Percentiles rank a stretch among this genome's conserved stretches.
These are phyloP conservation scores for Dendrobium huoshanense DNA, from an alignment of 106 monocot species.

Conservation along the genomic window DNA sequence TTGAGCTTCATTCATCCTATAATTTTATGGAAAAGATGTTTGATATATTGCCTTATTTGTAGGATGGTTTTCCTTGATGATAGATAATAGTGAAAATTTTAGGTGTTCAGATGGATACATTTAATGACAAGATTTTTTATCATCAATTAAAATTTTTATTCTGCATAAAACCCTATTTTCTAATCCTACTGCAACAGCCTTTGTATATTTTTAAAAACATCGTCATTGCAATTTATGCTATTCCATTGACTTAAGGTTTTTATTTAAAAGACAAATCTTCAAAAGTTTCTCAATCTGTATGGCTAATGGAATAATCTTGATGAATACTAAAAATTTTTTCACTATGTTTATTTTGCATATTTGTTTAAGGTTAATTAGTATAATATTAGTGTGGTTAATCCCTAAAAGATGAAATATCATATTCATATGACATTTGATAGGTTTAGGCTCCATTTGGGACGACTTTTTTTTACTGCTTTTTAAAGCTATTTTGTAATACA, in stretches of 20 bases:
- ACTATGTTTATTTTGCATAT: too few relatives aligned
- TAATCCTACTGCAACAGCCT: background rate
- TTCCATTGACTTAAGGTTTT: background rate
- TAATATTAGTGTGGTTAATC: too few relatives aligned
- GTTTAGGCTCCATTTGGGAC: too few relatives aligned
- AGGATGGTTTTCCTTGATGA: background rate
- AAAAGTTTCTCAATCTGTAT: background rate
- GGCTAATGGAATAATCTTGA: background rate
- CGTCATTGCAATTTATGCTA: background rate
- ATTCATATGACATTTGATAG: too few relatives aligned
- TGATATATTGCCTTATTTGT: background rate
- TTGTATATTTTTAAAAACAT: background rate
- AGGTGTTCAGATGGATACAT: background rate
- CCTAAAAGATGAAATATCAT: too few relatives aligned
- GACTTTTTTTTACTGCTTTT: too few relatives aligned
- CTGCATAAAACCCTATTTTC: background rate
- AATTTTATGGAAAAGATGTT: background rate
- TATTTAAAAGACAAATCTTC: background rate
- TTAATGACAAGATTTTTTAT: background rate
- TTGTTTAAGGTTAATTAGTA: too few relatives aligned
- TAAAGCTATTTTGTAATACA: too few relatives aligned
- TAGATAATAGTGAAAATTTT: background rate
- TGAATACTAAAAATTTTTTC: background rate
- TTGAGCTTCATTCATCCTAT: background rate
- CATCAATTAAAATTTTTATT: background rate